Base-by-base conservation (phyloP, 352 stramenopile species). In the Phytophthora europaea region DNA sequence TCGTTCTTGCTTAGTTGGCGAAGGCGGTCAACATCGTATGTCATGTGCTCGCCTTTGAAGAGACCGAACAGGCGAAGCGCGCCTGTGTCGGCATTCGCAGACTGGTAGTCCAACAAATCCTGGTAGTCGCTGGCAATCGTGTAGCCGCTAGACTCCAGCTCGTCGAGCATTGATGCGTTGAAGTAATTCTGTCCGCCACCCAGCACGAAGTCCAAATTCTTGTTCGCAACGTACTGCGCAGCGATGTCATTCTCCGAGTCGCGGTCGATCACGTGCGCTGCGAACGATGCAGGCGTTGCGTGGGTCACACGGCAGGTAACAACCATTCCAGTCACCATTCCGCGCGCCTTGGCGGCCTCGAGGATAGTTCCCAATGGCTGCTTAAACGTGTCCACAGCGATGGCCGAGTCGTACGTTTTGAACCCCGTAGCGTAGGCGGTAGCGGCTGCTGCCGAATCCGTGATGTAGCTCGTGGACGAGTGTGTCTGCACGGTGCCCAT, bases 281-380 rank as follows among this genome's bases (percentile, higher is more conserved):
- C 84, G 31, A 92, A 92, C 9, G 77, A 79, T 0, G 81, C 84
- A 2, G 84, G 84, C 5, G 84, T 92, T 1, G 84, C 84, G 70
- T 90, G 82, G 12, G 82, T 90, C 40, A 92, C 85, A 23, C 85
- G 85, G 52, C 81, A 83, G 2, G 85, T 92, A 13, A 92, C 85
- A 31, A 92, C 67, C 85, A 92, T 92, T 20, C 85, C 82, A 0
- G 83, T 89, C 66, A 92, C 76, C 81, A 92, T 90, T 13, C 81
- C 81, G 23, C 85, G 83, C 23, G 84, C 73, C 65, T 92, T 89
- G 40, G 83, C 83, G 2, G 83, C 85, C 60, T 90, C 84, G 9
- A 92, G 61, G n/a, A 92, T 81, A 7, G 84, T 92, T 28, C 82
- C 84, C 7, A 92, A 55, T 16, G 84, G 82, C 56, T 89, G 73